Evolutionary conservation across 2,329 filamentous ascomycete genomes (phyloP), one percentile per base, ranked within the genome.

Genomic region (Cercospora beticola): DNA sequence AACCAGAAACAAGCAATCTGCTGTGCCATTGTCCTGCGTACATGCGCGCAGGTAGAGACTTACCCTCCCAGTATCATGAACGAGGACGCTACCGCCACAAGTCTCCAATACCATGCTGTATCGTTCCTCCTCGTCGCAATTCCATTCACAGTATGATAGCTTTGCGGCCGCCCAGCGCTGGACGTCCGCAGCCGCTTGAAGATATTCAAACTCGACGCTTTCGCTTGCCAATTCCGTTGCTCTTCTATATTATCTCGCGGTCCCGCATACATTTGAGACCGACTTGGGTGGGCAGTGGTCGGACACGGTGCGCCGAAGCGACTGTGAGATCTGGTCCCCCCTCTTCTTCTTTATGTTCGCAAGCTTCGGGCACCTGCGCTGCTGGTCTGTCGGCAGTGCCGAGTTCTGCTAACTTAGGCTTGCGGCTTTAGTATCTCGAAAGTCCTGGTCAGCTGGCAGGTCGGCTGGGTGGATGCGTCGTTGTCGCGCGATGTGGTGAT

Each of bases 31-130:
- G 10, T 28, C 26, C 23, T 16, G 23, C 23, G 49, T 26, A 23
- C 49, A 33, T 57, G 18, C 12, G 33, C 76, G 67, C 76, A 73
- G 65, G 26, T 30, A 30, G 16, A 62, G 63, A 58, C 81, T 66
- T 76, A 83, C 80, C 83, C 83, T 76, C 82, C 83, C 31, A 85
- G 71, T 58, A 85, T 82, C 80, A 84, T 81, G 77, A 83, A 81
- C 33, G 80, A 81, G 23, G 82, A 80, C 2, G 77, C 75, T 6
- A 82, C 75, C 8, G 82, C 82, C 40, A 82, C 77, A 26, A 81
- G 72, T 67, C 80, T 79, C 83, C 83, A 85, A 72, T 85, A 84
- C 83, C 82, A 84, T 52, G 82, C 76, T 43, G 73, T 72, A 36
- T 62, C 68, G 68, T 76, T 72, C 30, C 70, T 70, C 21, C 72